Percentiles rank a stretch among this genome's conserved stretches.
These are phyloP conservation scores for Corchorus olitorius DNA, from an alignment of 345 rosid species.

Conservation along the genomic window DNA sequence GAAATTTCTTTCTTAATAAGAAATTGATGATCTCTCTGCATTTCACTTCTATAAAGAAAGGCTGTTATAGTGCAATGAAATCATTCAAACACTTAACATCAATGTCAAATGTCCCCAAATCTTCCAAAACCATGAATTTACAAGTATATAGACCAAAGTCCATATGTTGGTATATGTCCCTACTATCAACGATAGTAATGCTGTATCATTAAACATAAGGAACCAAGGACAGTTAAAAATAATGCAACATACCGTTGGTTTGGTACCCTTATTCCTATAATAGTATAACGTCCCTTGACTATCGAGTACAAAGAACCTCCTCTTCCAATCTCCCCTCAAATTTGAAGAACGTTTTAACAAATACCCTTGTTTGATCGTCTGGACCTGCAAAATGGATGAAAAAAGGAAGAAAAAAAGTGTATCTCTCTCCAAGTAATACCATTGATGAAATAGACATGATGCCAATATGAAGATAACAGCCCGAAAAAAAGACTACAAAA, in stretches of 20 bases:
- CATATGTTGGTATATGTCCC: neutral
- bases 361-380: slow-evolving; percentile 77
- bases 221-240: neutral
- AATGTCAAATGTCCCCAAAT: neutral
- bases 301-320: slow-evolving; percentile 87
- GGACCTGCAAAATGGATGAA: slow-evolving; percentile 41
- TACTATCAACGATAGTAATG: neutral
- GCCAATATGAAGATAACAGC: slow-evolving; percentile 2
- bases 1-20: neutral
- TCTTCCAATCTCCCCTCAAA: slow-evolving; percentile 79
- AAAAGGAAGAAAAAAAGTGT: neutral
- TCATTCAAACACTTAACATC: neutral
- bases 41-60: neutral
- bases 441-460: neutral
- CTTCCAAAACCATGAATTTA: slow-evolving; percentile 3
- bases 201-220: slow-evolving; percentile 16
- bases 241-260: slow-evolving; percentile 51
- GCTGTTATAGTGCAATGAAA: neutral
- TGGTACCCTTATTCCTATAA: slow-evolving; percentile 64
- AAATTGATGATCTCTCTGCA: neutral
- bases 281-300: slow-evolving; percentile 76
- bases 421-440: slow-evolving; percentile 9
- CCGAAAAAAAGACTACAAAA: neutral
- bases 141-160: neutral
- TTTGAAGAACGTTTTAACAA: slow-evolving; percentile 73